phyloP scores from a whole-genome alignment of 1,284 basidiomycete species.

The Ganoderma meredithae region DNA sequence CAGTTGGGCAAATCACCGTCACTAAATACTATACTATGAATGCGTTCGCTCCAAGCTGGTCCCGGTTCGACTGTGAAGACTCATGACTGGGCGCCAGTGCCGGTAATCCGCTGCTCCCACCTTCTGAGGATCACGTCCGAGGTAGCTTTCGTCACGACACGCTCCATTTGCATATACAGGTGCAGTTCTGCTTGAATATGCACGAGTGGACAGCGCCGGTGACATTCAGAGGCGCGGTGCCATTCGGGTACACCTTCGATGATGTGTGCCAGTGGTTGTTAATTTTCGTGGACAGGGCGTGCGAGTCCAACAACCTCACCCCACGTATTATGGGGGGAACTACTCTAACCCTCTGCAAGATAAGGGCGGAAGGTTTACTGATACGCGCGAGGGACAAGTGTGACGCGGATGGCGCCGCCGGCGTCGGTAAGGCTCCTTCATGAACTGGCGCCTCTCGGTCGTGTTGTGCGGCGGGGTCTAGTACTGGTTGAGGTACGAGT shows the following conservation, averaged over 20 bases:
- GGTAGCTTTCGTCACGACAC: constrained; percentile 29
- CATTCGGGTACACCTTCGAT: constrained; percentile 57
- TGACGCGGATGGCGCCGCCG: constrained; percentile 42
- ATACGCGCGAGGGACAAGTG: constrained; percentile 45
- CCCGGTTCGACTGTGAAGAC: not conserved
- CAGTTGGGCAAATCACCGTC: too few species aligned
- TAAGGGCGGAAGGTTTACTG: constrained; percentile 31
- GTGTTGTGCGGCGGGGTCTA: constrained; percentile 33
- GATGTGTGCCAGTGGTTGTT: constrained; percentile 46
- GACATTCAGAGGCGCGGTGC: constrained; percentile 61
- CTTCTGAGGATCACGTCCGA: constrained; percentile 25
- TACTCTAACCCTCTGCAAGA: not conserved
- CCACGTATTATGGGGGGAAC: not conserved
- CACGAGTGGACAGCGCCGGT: constrained; percentile 44
- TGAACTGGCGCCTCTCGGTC: constrained; percentile 32
- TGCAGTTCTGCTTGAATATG: constrained; percentile 24
- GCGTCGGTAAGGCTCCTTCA: constrained; percentile 43
- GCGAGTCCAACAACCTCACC: constrained; percentile 57
- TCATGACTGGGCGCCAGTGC: constrained; percentile 8
- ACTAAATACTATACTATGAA: too few species aligned
- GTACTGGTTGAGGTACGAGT: constrained; percentile 39
- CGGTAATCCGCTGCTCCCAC: constrained; percentile 15
- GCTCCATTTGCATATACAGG: constrained; percentile 29
- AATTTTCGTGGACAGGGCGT: constrained; percentile 61
- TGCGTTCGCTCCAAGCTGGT: too few species aligned